Conservation (phyloP, 2,329 filamentous ascomycete species). For the Blastomyces gilchristii region DNA sequence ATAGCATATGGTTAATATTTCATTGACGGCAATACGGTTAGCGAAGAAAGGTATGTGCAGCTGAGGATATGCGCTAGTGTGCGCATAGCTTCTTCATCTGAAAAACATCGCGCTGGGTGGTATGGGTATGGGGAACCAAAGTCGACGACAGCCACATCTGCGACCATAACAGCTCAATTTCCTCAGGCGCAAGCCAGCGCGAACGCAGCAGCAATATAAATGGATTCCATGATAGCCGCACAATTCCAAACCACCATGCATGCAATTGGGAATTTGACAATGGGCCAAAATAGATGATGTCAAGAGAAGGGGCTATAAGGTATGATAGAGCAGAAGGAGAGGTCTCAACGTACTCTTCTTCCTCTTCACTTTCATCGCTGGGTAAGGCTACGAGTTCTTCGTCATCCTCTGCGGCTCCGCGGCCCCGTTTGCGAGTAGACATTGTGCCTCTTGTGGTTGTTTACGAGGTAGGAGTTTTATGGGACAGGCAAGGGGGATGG, state of each 20-base stretch:
- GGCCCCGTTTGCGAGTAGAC: slow-evolving; percentile 42
- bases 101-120: background rate
- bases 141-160: background rate
- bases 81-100: background rate
- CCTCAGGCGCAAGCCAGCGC: background rate
- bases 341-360: slow-evolving; percentile 32
- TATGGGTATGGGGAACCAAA: background rate
- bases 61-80: background rate
- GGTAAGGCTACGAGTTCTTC: slow-evolving; percentile 40
- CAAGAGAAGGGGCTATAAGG: slow-evolving; percentile 3
- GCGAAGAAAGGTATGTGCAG: background rate
- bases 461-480: background rate
- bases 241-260: background rate
- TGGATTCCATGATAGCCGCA: background rate
- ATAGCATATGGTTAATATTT: background rate
- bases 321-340: background rate
- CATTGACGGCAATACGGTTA: background rate
- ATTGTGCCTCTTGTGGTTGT: slow-evolving; percentile 22
- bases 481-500: background rate
- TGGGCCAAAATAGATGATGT: slow-evolving; percentile 1
- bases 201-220: slow-evolving; percentile 1
- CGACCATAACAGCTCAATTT: background rate
- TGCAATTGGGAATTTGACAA: background rate
- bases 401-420: slow-evolving; percentile 37
- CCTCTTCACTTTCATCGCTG: slow-evolving; percentile 41